phyloP scores from a whole-genome alignment of 768 basidiomycete species.

The Tephrocybe sp. region DNA sequence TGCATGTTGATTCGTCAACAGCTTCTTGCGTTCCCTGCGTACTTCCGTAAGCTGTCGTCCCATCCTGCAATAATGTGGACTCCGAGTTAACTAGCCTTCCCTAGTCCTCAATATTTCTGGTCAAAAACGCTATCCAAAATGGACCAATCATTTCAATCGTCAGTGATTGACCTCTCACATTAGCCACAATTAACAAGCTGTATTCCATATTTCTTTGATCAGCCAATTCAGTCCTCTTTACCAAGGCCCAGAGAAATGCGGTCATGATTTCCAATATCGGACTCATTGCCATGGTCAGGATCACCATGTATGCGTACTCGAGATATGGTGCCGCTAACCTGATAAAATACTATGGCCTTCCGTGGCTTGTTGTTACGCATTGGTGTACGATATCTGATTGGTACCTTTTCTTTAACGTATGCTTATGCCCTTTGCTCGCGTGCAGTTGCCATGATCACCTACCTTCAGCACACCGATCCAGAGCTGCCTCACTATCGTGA shows the following conservation, averaged over 20 bases:
- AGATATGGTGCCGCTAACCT: conserved; percentile 39
- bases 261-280: conserved; percentile 62
- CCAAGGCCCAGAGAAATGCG: conserved; percentile 45
- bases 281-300: conserved; percentile 45
- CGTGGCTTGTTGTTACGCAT: conserved; percentile 55
- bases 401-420: neutral
- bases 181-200: neutral
- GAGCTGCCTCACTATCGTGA: conserved; percentile 56
- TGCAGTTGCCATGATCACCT: conserved; percentile 52
- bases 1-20: conserved; percentile 57
- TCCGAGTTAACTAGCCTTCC: conserved; percentile 46
- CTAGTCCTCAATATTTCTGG: conserved; percentile 61
- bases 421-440: neutral
- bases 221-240: conserved; percentile 61
- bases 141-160: conserved; percentile 69
- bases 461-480: conserved; percentile 64
- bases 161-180: no score
- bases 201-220: neutral
- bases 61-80: conserved; percentile 47
- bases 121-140: conserved; percentile 55
- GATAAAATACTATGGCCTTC: conserved; percentile 48
- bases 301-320: conserved; percentile 33
- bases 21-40: conserved; percentile 58
- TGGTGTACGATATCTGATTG: conserved; percentile 42
- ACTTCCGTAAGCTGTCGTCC: conserved; percentile 54